Conservation (phyloP, 345 rosid species). For the Pseudoturritis turrita region DNA sequence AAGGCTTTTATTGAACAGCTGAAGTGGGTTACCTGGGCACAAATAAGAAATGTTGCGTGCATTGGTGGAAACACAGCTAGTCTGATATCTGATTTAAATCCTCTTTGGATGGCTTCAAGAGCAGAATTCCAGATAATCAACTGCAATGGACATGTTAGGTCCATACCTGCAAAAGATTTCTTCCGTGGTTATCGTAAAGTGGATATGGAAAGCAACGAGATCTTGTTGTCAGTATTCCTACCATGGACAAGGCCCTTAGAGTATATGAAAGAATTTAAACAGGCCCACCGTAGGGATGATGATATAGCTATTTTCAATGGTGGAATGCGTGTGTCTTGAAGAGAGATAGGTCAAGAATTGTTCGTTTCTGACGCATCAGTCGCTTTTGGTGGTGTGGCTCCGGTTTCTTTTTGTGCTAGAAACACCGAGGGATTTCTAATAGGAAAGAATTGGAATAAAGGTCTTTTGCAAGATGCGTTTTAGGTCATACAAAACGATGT, state of each 20-base stretch:
- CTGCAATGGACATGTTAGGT: constrained; percentile 52
- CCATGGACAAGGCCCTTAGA: constrained; percentile 89
- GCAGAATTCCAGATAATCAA: constrained; percentile 64
- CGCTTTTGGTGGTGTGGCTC: constrained; percentile 92
- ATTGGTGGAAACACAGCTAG: constrained; percentile 97
- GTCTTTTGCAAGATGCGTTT: constrained; percentile 56
- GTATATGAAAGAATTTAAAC: constrained; percentile 92
- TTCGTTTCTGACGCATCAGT: constrained; percentile 62
- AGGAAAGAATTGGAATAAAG: constrained; percentile 70
- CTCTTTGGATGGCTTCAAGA: constrained; percentile 95
- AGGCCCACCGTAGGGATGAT: constrained; percentile 93
- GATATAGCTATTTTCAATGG: constrained; percentile 96
- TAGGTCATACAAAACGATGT: constrained; percentile 59
- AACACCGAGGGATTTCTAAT: constrained; percentile 52
- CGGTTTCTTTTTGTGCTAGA: constrained; percentile 56
- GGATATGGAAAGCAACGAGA: constrained; percentile 61
- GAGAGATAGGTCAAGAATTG: constrained; percentile 45
- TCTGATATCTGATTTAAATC: constrained; percentile 96
- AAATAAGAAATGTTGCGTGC: constrained; percentile 89
- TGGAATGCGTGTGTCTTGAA: constrained; percentile 84
- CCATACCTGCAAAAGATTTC: constrained; percentile 59
- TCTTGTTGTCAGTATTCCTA: constrained; percentile 70
- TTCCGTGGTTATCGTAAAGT: constrained; percentile 84
- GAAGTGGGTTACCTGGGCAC: constrained; percentile 94
- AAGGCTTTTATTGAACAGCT: constrained; percentile 81